phyloP scores from a whole-genome alignment of 2,329 filamentous ascomycete genomes.

The Clonostachys rosea region DNA sequence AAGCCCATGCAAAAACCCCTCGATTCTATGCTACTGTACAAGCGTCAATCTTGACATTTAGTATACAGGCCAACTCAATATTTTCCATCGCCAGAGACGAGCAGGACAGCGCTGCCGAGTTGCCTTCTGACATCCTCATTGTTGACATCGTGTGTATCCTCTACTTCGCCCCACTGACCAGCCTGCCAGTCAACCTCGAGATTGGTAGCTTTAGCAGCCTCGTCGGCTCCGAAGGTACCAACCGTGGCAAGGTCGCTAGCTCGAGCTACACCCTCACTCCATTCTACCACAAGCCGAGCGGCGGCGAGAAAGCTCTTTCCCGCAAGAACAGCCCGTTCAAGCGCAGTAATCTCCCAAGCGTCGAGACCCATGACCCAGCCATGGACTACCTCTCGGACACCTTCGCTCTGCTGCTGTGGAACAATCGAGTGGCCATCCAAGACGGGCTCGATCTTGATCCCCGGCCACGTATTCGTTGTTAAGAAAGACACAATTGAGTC shows the following conservation, averaged over 20 bases:
- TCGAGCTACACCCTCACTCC: constrained; percentile 61
- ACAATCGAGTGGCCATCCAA: constrained; percentile 75
- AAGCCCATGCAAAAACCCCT: too few species aligned
- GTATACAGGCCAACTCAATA: too few species aligned
- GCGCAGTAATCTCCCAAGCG: constrained; percentile 76
- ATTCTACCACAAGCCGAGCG: constrained; percentile 74
- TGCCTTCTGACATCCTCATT: constrained; percentile 85
- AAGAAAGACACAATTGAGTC: constrained; percentile 69
- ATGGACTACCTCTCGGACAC: constrained; percentile 71
- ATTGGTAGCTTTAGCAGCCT: constrained; percentile 73
- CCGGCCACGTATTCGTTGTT: constrained; percentile 74
- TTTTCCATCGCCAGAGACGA: constrained; percentile 60
- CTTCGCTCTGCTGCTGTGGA: constrained; percentile 66
- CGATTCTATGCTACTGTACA: too few species aligned
- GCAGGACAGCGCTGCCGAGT: constrained; percentile 77
- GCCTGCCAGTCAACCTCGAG: constrained; percentile 91
- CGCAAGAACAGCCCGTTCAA: constrained; percentile 80
- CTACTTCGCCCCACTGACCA: constrained; percentile 89
- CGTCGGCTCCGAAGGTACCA: constrained; percentile 80
- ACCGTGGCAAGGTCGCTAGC: constrained; percentile 39
- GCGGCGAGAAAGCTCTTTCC: constrained; percentile 83
- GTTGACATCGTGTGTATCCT: constrained; percentile 96
- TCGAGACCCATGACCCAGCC: constrained; percentile 72
- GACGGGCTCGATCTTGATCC: constrained; percentile 72
- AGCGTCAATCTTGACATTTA: too few species aligned